Conservation (phyloP, 1,139 yeast genomes). For the Arxiozyma slooffiae region DNA sequence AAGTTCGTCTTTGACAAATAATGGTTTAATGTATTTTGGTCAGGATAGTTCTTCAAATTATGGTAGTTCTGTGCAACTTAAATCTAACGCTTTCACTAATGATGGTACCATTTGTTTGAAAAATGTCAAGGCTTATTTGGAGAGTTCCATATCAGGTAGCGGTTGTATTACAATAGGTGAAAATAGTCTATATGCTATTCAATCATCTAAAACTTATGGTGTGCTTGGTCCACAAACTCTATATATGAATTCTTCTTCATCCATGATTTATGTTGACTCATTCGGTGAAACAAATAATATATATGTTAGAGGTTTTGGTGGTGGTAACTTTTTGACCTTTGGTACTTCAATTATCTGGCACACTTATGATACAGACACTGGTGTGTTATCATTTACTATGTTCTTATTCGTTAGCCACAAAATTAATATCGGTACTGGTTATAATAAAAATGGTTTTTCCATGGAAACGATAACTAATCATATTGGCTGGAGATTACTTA, state of each 20-base stretch:
- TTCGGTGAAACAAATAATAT: slow-evolving; percentile 9
- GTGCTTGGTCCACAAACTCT: slow-evolving; percentile 10
- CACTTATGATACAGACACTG: slow-evolving; percentile 9
- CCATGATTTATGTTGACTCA: slow-evolving; percentile 12
- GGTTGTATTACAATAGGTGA: slow-evolving; percentile 15
- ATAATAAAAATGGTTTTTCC: slow-evolving; percentile 7
- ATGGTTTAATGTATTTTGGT: slow-evolving; percentile 10
- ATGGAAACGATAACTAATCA: slow-evolving; percentile 6
- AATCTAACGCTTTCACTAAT: slow-evolving; percentile 8
- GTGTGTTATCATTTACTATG: slow-evolving; percentile 10
- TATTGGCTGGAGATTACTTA: slow-evolving; percentile 6
- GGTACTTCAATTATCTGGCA: slow-evolving; percentile 7
- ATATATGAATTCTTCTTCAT: slow-evolving; percentile 10
- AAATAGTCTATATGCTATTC: slow-evolving; percentile 9
- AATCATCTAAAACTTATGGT: slow-evolving; percentile 4
- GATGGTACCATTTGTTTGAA: slow-evolving; percentile 14
- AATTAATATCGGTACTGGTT: slow-evolving; percentile 13
- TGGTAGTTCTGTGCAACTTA: slow-evolving; percentile 7
- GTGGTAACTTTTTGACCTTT: slow-evolving; percentile 10
- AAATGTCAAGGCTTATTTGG: slow-evolving; percentile 6
- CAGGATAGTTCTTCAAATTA: slow-evolving; percentile 7
- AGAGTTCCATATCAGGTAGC: slow-evolving; percentile 10
- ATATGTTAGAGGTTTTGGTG: slow-evolving; percentile 11
- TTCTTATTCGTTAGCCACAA: slow-evolving; percentile 7
- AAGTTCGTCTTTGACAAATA: slow-evolving; percentile 6